Evolutionary conservation across 1,284 basidiomycete species (phyloP).

Genomic region (Tremellales sp.): DNA sequence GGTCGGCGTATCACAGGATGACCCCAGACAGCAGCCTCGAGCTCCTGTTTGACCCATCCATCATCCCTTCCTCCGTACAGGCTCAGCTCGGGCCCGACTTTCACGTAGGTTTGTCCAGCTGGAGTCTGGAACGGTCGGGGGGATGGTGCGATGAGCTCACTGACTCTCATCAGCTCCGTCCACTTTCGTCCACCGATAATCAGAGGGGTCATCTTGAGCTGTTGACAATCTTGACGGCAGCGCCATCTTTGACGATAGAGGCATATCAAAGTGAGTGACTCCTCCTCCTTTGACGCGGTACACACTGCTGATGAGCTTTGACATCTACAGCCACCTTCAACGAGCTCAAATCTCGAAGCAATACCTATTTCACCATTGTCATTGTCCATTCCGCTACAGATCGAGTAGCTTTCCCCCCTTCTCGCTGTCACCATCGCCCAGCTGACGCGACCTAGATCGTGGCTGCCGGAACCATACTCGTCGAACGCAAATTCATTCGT

Average conservation of each 20-base stretch:
- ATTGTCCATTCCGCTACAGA: slow-evolving; percentile 73
- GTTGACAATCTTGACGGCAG: slow-evolving; percentile 73
- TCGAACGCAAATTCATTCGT: slow-evolving; percentile 92
- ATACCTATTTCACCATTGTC: slow-evolving; percentile 80
- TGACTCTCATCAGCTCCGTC: slow-evolving; percentile 65
- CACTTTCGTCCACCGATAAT: slow-evolving; percentile 85
- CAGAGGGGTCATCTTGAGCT: slow-evolving; percentile 75
- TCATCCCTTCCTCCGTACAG: slow-evolving; percentile 28
- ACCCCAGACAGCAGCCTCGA: no score
- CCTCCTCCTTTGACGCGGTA: neutral
- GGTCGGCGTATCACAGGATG: no score
- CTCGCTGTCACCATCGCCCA: neutral
- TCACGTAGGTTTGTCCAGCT: slow-evolving; percentile 14
- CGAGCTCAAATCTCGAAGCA: slow-evolving; percentile 45
- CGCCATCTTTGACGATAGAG: slow-evolving; percentile 65
- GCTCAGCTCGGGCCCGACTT: slow-evolving; percentile 28
- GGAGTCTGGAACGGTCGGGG: neutral
- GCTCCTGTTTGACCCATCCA: slow-evolving; percentile 31
- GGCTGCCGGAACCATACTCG: slow-evolving; percentile 74
- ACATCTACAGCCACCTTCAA: slow-evolving; percentile 57
- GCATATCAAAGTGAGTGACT: slow-evolving; percentile 54
- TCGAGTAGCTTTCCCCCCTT: slow-evolving; percentile 36
- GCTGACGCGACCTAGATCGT: slow-evolving; percentile 58
- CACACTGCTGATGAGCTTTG: neutral
- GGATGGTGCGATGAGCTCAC: slow-evolving; percentile 2